Base-by-base conservation (phyloP, 495 filamentous ascomycete species). In the Parachaetomium inaequale region DNA sequence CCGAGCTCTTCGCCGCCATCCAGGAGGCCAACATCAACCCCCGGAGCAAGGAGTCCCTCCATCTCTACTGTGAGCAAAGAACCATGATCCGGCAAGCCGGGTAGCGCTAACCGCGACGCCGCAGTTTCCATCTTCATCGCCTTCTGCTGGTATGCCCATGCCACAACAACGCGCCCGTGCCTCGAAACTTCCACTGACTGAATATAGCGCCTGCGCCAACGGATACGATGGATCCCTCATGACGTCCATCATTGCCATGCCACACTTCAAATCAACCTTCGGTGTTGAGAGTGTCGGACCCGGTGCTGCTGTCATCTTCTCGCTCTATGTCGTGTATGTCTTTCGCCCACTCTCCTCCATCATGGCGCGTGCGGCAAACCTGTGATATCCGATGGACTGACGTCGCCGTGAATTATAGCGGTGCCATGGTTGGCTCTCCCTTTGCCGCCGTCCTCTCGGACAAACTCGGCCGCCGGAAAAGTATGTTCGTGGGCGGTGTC, bases 1-100 rank as follows among this genome's bases (percentile, higher is more conserved):
- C 83, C 72, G 82, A 84, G 31, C 72, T 86, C 15, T 86, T 71
- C 64, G 82, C 84, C 34, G 82, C 83, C 34, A 76, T 85, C 61
- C 70, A 82, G 50, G 81, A 84, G 65, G 79, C 81, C 32, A 77
- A 81, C 45, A 85, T 86, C 66, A 73, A 81, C 55, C 74, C 71
- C 42, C 78, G 81, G 78, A 84, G 81, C 75, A 81, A 74, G 64
- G 73, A 75, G 26, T 82, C 81, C 12, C 62, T 83, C 23, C 78
- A 82, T 7, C 74, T 86, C 40, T 85, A 84, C 68, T 85, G 81
- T 83, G 59, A 63, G 75, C 21, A 46, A 19, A 53, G n/a, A 17
- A 7, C 34, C 7, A 2, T 10, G 4, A 25, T 31, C 19, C 25
- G 36, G 14, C 1, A 14, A 25, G 7, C 17, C n/a, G n/a, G n/a